phyloP scores from a whole-genome alignment of 2,329 filamentous ascomycete species.

The Epicoccum sorghinum region DNA sequence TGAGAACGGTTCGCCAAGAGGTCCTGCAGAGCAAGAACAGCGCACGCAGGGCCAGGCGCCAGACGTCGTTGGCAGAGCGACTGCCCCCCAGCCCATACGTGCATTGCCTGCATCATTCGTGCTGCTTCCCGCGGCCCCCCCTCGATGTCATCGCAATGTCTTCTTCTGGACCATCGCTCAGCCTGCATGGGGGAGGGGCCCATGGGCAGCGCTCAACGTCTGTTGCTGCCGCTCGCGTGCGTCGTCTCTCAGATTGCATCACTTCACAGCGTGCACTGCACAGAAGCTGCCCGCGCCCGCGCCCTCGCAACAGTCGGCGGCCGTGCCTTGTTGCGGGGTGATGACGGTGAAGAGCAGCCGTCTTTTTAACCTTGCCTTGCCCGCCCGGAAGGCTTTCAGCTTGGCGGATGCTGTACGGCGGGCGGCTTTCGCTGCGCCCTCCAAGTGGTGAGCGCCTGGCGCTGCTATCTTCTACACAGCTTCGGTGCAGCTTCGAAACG shows the following conservation, averaged over 20 bases:
- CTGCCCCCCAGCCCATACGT: slow-evolving; percentile 21
- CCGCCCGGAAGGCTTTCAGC: slow-evolving; percentile 13
- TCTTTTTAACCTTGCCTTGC: slow-evolving; percentile 19
- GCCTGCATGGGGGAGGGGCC: neutral
- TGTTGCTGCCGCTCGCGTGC: slow-evolving; percentile 27
- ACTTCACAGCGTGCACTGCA: neutral
- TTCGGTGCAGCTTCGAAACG: slow-evolving; percentile 44
- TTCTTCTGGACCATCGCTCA: slow-evolving; percentile 19
- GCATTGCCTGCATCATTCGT: slow-evolving; percentile 30
- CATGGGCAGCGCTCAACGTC: slow-evolving; percentile 7
- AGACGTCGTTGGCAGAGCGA: slow-evolving; percentile 12
- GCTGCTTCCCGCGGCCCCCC: slow-evolving; percentile 23
- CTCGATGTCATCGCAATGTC: slow-evolving; percentile 37
- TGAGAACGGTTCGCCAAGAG: slow-evolving; percentile 39
- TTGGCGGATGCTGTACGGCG: slow-evolving; percentile 34
- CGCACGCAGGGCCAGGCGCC: slow-evolving; percentile 22
- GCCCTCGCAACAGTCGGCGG: slow-evolving; percentile 18
- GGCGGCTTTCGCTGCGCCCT: slow-evolving; percentile 28
- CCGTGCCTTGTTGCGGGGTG: slow-evolving; percentile 23
- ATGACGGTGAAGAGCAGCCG: slow-evolving; percentile 14
- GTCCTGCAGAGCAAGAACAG: slow-evolving; percentile 31
- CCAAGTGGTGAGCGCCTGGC: slow-evolving; percentile 34
- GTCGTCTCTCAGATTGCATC: slow-evolving; percentile 25
- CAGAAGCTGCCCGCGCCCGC: neutral
- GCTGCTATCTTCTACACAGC: slow-evolving; percentile 41